Evolutionary conservation across 2,329 filamentous ascomycete species (phyloP).

Genomic region (Talaromyces verruculosus): DNA sequence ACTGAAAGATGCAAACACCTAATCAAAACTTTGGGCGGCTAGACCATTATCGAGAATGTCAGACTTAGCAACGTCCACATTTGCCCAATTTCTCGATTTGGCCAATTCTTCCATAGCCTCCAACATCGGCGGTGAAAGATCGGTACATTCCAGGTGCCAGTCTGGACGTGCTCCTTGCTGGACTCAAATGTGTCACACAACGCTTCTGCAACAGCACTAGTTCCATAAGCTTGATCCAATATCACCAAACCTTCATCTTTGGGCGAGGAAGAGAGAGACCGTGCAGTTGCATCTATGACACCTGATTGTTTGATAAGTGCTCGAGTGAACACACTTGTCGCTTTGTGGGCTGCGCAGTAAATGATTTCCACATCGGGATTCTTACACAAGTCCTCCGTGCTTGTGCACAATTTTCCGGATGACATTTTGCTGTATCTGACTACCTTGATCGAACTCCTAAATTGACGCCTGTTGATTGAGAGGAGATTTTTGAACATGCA

Average conservation of each 20-base stretch:
- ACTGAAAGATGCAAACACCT: neutral
- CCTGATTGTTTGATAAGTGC: neutral
- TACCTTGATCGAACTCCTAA: neutral
- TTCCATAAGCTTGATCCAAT: neutral
- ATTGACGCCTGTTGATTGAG: neutral
- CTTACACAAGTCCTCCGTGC: neutral
- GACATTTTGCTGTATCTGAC: neutral
- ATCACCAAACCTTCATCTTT: neutral
- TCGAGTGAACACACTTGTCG: neutral
- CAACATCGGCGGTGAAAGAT: neutral
- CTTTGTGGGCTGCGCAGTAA: neutral
- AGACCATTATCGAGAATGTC: neutral
- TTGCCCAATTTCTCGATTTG: neutral
- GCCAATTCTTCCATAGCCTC: neutral
- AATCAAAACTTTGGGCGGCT: neutral
- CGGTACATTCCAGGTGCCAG: neutral
- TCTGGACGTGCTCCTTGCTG: neutral
- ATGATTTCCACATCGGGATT: neutral
- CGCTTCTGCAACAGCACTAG: neutral
- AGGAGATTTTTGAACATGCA: neutral
- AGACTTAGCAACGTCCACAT: neutral
- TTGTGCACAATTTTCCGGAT: neutral
- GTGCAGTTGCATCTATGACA: neutral
- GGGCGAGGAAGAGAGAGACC: neutral
- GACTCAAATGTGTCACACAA: neutral